A percentile compares a stretch with the other conserved stretches of the same genome.
Conservation (phyloP, 139 green algal genomes). For the Micractinium sp. region DNA sequence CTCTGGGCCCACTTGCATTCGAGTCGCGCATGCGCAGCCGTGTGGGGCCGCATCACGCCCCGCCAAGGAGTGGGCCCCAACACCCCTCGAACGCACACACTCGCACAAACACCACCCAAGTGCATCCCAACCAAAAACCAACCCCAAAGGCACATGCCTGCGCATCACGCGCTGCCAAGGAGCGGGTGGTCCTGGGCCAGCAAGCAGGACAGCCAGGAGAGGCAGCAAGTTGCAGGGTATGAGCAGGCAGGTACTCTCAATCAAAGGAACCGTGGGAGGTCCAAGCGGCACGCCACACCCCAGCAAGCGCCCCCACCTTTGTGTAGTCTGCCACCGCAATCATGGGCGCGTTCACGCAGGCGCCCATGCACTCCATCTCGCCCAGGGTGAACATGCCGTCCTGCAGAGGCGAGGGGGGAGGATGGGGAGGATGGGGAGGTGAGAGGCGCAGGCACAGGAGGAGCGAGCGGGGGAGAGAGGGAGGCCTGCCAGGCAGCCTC, state of each 20-base stretch:
- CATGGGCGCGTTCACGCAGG: constrained; percentile 99
- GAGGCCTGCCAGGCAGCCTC: no score
- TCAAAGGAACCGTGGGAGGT: no score
- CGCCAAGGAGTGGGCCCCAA: constrained; percentile 48
- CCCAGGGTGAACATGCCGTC: constrained; percentile 97
- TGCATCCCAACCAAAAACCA: no score
- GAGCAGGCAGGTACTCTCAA: no score
- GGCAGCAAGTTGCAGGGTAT: no score
- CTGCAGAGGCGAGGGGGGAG: constrained; percentile 16
- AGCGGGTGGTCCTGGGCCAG: no score
- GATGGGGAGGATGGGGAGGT: not conserved
- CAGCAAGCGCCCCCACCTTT: constrained; percentile 11
- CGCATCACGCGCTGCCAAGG: no score
- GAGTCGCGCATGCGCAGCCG: constrained; percentile 43
- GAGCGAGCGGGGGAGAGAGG: not conserved
- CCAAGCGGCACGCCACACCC: no score
- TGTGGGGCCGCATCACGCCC: constrained; percentile 37
- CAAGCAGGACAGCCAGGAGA: no score
- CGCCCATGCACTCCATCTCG: constrained; percentile 99
- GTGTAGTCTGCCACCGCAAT: constrained; percentile 94
- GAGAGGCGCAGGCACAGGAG: not conserved
- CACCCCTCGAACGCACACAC: no score
- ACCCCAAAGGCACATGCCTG: no score
- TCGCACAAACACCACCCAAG: no score
- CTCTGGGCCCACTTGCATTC: constrained; percentile 54